Evolutionary conservation across 805 yeast species (phyloP), one percentile per base, ranked within the genome.

Genomic region (Yarrowia sp.): DNA sequence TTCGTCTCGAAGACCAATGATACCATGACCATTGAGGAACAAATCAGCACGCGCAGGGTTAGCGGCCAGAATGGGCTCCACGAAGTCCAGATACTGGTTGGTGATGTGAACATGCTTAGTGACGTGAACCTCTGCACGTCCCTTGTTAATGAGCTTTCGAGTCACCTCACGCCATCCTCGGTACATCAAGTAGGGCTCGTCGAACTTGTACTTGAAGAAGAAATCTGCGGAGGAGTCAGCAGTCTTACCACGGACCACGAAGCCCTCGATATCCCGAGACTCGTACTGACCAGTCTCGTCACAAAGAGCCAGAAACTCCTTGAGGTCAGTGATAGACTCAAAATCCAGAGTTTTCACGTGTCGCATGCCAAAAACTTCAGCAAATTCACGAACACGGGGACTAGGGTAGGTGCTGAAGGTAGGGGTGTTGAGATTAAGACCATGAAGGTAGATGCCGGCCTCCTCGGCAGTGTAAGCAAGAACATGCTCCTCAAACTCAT

Each of bases 181-280:
- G 74, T 92, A 95, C 82, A 95, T 82, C 49, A 92, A 77, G 73
- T 95, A 95, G 0, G 99, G 99, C 76, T 95, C 96, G 69, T 92
- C 96, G 74, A 95, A 95, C 75, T 95, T 95, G 78, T 79, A 95
- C 76, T 95, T 95, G 83, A 92, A 95, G 75, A 93, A 90, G 71
- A 82, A 91, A 67, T 86, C 89, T 11, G 26, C 35, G 4, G 41
- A 14, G 52, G 67, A 28, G 54, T 67, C 17, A 7, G 32, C 30
- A 8, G 69, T 65, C 51, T 81, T 79, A 70, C 92, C 84, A 64
- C 99, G 81, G 4, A 95, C 80, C 1, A 95, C 99, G 78, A 93
- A 95, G 0, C 99, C 99, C 76, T 95, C 99, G 8, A 90, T 82
- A 68, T 91, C 97, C 40, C 80, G 77, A 1, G 83, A 85, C 1